Base-by-base conservation (phyloP, 1,139 yeast genomes). In the Yamadazyma atmosphaerica region DNA sequence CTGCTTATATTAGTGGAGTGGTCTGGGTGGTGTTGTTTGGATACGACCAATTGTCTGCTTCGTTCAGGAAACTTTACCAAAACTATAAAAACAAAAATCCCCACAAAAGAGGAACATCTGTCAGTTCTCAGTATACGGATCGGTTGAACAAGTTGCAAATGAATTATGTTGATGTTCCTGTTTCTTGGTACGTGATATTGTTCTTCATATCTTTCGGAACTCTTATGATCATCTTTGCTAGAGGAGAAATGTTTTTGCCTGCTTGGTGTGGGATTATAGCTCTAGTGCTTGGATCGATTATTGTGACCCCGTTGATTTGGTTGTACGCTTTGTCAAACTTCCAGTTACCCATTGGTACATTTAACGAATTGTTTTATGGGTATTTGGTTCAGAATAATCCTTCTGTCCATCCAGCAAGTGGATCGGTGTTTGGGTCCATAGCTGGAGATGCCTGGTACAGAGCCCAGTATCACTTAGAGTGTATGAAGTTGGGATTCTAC, bases 381-480 rank as follows among this genome's bases (percentile, higher is more conserved):
- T 59, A 65, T 42, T 57, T 74, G 65, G 63, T 70, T 4, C 72
- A 74, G 45, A 47, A 54, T 15, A 37, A 47, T 2, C 38, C 50
- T 14, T 52, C 52, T 32, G 50, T 54, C n/a, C 78, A 74, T 42
- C 79, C 79, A 0, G 76, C 68, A 2, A 72, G 77, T 9, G 79
- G 77, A 1, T 54, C 72, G 1, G 65, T 72, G 2, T 74, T 72
- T 49, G 77, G 79, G 3, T 68, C 78, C 2, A 58, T 76, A 12
- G 75, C 78, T 0, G 79, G 79, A 1, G 71, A 74, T 50, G 75
- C 79, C 1, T 74, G 79, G 78, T 74, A 74, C 45, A 51, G 79
- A 34, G 77, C 79, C 1, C 79, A 74, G 48, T 70, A 61, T 45
- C 72, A 72, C 48, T 56, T 74, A 24, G 75, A 74, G 43, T 70